Evolutionary conservation across 768 basidiomycete species (phyloP).

Genomic region (Lepiota venenata): DNA sequence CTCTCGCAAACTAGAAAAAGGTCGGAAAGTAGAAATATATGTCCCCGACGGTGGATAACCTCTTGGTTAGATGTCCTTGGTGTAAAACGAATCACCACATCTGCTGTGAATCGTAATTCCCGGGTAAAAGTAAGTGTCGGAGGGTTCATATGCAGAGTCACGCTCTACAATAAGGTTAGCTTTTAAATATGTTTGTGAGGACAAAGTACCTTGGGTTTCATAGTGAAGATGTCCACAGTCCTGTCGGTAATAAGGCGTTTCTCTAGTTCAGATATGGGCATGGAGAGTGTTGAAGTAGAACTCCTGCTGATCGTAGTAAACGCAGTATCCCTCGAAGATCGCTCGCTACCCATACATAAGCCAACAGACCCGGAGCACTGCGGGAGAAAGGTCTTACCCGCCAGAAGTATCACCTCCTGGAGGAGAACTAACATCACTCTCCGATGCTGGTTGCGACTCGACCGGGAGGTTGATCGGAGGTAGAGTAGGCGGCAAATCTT

Average conservation of each 20-base stretch:
- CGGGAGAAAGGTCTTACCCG: conserved; percentile 39
- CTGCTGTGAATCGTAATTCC: conserved; percentile 66
- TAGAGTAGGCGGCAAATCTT: conserved; percentile 20
- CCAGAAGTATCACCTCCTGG: conserved; percentile 46
- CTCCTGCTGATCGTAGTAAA: conserved; percentile 49
- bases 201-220: conserved; percentile 77
- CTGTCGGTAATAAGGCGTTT: conserved; percentile 69
- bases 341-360: conserved; percentile 37
- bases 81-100: conserved; percentile 73
- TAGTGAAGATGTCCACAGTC: conserved; percentile 92
- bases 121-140: conserved; percentile 76
- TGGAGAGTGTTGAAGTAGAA: conserved; percentile 48
- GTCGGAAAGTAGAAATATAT: conserved; percentile 89
- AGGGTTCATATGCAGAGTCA: conserved; percentile 87
- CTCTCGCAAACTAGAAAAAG: conserved; percentile 88
- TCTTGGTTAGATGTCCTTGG: conserved; percentile 73
- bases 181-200: background rate
- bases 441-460: conserved; percentile 27
- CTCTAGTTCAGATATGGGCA: conserved; percentile 78
- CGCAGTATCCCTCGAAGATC: conserved; percentile 57
- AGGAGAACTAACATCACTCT: conserved; percentile 49
- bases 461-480: conserved; percentile 17
- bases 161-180: conserved; percentile 47
- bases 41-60: conserved; percentile 72
- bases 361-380: background rate